Base-by-base conservation (phyloP, 202 grass and related monocot genomes). In the Cymbopogon flexuosus region DNA sequence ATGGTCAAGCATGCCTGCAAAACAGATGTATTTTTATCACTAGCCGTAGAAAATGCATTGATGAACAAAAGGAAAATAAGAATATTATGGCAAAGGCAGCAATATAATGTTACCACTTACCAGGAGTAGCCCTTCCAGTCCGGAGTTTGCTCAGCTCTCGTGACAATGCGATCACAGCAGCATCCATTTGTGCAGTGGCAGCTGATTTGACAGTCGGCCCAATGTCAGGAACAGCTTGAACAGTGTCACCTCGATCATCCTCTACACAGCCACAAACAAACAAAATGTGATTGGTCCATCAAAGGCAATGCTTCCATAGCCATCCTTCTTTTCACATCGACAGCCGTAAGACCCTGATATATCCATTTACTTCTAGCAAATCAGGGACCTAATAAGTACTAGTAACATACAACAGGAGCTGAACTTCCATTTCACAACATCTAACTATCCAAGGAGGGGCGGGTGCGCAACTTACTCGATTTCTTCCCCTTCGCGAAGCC, bases 401-500 rank as follows among this genome's bases (percentile, higher is more conserved):
- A 70, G 18, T 6, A 65, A 47, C 2, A 30, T 19, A 33, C 54
- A 24, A 13, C 30, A 10, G 79, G 16, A 75, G 6, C 15, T 3
- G 34, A 42, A 11, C 4, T 13, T 4, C 15, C 16, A 77, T 71
- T 51, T 18, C 22, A n/a, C 12, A 70, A 9, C 16, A 72, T 63
- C 33, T n/a, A 67, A 33, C 4, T n/a, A 71, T 72, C 10, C 43
- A 24, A 40, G 72, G 36, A 78, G 24, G 39, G 65, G 19, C 64
- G 33, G 70, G 33, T 16, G 31, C 6, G 4, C 23, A 41, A 58
- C 86, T 91, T 86, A 87, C 94, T 97, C 35, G 90, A 90, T 68
- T 94, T 97, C 84, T 81, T 94, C 73, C 91, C 94, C 79, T 97
- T 97, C 0, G 91, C 94, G 78, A 97, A 97, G 69, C 92, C 78